Conservation (phyloP, 2,329 filamentous ascomycete genomes). For the Botrytis paeoniae region DNA sequence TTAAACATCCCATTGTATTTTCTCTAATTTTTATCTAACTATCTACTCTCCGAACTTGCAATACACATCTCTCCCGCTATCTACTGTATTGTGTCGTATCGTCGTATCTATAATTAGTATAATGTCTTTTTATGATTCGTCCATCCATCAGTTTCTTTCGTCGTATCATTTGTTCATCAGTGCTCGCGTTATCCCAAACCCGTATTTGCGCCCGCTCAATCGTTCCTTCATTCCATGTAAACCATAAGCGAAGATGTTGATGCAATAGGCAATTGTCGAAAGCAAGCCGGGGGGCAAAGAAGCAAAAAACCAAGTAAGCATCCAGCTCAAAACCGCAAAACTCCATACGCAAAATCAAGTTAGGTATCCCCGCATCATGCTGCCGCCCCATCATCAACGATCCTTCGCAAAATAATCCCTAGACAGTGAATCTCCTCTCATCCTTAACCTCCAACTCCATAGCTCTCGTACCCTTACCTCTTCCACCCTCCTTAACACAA, state of each 20-base stretch:
- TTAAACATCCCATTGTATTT: not conserved
- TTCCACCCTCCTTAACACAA: not conserved
- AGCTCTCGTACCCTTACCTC: not conserved
- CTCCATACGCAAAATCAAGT: not conserved
- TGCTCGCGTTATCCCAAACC: not conserved
- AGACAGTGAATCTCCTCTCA: constrained; percentile 10
- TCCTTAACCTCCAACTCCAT: constrained; percentile 1
- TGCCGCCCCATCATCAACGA: not conserved
- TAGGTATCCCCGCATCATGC: not conserved
- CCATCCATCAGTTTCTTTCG: not conserved
- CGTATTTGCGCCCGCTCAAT: not conserved
- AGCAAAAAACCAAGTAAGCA: not conserved
- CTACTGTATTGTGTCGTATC: not conserved
- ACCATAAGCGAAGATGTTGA: not conserved
- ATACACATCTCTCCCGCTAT: constrained; percentile 8
- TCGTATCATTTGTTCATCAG: not conserved
- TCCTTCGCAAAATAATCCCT: not conserved
- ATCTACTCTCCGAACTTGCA: constrained; percentile 4
- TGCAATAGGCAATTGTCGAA: not conserved
- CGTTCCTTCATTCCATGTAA: not conserved
- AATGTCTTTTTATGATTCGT: not conserved
- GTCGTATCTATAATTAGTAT: not conserved
- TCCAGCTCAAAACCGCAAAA: not conserved
- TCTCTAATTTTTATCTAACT: not conserved
- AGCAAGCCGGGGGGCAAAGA: not conserved